phyloP scores from a whole-genome alignment of 2,329 filamentous ascomycete genomes.

The Aspergillus thermomutatus region DNA sequence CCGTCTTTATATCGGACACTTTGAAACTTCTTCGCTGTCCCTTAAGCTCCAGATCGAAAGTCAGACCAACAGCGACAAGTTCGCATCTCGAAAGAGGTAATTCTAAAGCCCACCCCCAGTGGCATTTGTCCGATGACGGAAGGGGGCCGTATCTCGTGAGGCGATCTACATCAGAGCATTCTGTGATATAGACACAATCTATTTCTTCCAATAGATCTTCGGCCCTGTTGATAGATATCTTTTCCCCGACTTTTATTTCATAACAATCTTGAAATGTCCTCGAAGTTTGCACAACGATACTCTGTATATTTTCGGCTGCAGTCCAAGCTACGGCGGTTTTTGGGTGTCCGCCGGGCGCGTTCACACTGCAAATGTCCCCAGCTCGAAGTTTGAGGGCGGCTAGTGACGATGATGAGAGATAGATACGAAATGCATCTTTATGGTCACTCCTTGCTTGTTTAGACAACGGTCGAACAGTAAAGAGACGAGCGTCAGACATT shows the following conservation, averaged over 20 bases:
- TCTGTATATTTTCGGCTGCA: slow-evolving; percentile 60
- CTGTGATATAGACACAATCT: slow-evolving; percentile 58
- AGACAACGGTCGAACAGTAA: slow-evolving; percentile 54
- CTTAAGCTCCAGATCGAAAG: slow-evolving; percentile 61
- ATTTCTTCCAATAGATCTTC: slow-evolving; percentile 53
- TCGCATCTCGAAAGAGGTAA: slow-evolving; percentile 55
- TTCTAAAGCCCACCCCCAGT: slow-evolving; percentile 51
- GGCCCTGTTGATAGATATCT: slow-evolving; percentile 59
- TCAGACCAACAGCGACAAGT: slow-evolving; percentile 66
- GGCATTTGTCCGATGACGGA: slow-evolving; percentile 31
- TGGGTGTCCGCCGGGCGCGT: slow-evolving; percentile 34
- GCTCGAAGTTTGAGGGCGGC: slow-evolving; percentile 52
- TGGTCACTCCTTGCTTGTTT: slow-evolving; percentile 46
- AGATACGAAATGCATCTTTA: slow-evolving; percentile 58
- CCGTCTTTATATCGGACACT: slow-evolving; percentile 54
- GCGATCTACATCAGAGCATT: slow-evolving; percentile 49
- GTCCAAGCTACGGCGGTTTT: slow-evolving; percentile 63
- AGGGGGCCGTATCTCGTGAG: slow-evolving; percentile 35
- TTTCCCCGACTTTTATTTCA: slow-evolving; percentile 68
- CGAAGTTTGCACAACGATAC: slow-evolving; percentile 68
- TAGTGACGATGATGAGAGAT: slow-evolving; percentile 55
- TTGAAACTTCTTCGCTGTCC: slow-evolving; percentile 61
- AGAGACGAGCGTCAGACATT: slow-evolving; percentile 41
- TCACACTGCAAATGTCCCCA: slow-evolving; percentile 55
- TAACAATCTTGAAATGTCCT: slow-evolving; percentile 70